Evolutionary conservation across 2,329 filamentous ascomycete species (phyloP).

Genomic region (Nakataea oryzae): DNA sequence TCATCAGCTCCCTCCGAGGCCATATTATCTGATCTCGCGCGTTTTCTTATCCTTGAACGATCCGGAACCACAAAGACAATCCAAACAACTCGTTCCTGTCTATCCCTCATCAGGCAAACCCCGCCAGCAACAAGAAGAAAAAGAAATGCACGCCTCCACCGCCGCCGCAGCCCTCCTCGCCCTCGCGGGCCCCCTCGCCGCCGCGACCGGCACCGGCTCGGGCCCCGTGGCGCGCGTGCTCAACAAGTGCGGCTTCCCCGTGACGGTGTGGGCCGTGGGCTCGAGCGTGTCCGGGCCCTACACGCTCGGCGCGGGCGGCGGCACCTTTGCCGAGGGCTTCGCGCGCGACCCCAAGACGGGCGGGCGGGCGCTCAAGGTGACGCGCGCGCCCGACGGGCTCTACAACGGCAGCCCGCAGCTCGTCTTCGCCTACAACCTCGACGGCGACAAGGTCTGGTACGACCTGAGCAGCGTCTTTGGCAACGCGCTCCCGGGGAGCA

Average conservation of each 20-base stretch:
- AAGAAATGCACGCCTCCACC: conserved; percentile 12
- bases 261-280: conserved; percentile 29
- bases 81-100: conserved; percentile 4
- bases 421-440: conserved; percentile 27
- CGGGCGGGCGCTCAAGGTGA: conserved; percentile 27
- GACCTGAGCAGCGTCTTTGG: conserved; percentile 29
- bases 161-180: conserved; percentile 11
- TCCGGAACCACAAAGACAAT: not conserved
- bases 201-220: conserved; percentile 17
- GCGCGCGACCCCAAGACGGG: conserved; percentile 23
- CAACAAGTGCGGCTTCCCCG: conserved; percentile 23
- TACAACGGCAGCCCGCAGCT: conserved; percentile 28
- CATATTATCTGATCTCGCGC: not conserved
- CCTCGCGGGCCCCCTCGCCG: conserved; percentile 12
- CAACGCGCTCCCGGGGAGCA: conserved; percentile 22
- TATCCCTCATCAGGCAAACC: conserved; percentile 3
- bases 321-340: conserved; percentile 22
- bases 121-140: not conserved
- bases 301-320: conserved; percentile 15
- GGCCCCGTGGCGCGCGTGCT: conserved; percentile 17
- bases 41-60: not conserved
- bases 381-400: conserved; percentile 21
- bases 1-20: not conserved
- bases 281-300: conserved; percentile 14
- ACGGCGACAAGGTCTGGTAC: conserved; percentile 23